These are phyloP conservation scores for Starmerella gropengiesseri DNA, from an alignment of 805 yeast genomes.

Conservation along the genomic window DNA sequence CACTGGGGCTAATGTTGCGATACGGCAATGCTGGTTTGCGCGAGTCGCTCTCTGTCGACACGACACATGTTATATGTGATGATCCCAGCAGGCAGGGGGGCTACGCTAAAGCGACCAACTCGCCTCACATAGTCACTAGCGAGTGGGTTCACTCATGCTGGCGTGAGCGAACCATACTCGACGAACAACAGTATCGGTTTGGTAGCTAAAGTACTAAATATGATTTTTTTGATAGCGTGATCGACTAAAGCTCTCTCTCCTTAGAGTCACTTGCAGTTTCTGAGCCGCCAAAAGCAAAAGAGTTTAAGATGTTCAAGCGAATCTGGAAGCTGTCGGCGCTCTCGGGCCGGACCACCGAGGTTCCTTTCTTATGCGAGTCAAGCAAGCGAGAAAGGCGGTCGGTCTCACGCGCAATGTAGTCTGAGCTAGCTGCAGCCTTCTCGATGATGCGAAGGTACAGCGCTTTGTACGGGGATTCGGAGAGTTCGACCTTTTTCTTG, in stretches of 20 bases:
- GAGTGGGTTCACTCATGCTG: slow-evolving; percentile 34
- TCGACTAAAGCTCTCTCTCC: slow-evolving; percentile 25
- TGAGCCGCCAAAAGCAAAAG: slow-evolving; percentile 21
- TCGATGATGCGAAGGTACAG: slow-evolving; percentile 27
- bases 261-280: slow-evolving; percentile 4
- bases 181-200: slow-evolving; percentile 17
- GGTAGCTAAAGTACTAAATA: background rate
- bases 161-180: slow-evolving; percentile 21
- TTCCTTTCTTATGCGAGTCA: background rate
- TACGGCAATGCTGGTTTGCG: background rate
- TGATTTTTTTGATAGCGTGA: background rate
- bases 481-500: slow-evolving; percentile 17
- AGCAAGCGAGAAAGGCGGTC: slow-evolving; percentile 38
- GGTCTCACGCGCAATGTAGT: slow-evolving; percentile 38
- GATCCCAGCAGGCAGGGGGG: background rate
- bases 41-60: slow-evolving; percentile 6
- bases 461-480: slow-evolving; percentile 17
- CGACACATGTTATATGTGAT: slow-evolving; percentile 12
- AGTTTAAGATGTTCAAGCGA: slow-evolving; percentile 41
- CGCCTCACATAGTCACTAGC: slow-evolving; percentile 29
- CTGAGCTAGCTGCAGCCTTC: slow-evolving; percentile 25
- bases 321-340: slow-evolving; percentile 42
- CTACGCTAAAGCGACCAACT: background rate
- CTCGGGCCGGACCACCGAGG: slow-evolving; percentile 31
- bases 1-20: background rate